Evolutionary conservation across 2,329 filamentous ascomycete species (phyloP).

Genomic region (Aspergillus neotritici): DNA sequence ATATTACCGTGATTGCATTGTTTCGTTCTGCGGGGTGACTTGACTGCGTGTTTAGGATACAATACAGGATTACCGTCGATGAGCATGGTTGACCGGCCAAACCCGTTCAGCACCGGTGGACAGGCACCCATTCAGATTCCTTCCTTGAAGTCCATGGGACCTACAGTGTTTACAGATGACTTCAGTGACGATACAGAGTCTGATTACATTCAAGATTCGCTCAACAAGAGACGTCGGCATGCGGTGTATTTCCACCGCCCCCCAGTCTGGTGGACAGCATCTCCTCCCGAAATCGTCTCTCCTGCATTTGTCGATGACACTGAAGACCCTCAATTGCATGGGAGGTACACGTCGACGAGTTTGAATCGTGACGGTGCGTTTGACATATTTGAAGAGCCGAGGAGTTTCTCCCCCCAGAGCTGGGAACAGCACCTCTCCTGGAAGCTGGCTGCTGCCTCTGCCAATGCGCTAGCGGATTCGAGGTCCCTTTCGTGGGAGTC

Average conservation of each 20-base stretch:
- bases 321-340: not conserved
- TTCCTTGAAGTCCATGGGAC: too few relatives aligned
- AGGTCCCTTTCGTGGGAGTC: slow-evolving; percentile 6
- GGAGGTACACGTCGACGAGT: not conserved
- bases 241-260: slow-evolving; percentile 29
- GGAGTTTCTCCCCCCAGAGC: too few relatives aligned
- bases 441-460: slow-evolving; percentile 2
- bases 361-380: too few relatives aligned
- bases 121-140: too few relatives aligned
- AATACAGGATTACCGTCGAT: too few relatives aligned
- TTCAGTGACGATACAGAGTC: slow-evolving; percentile 11
- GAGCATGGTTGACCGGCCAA: too few relatives aligned
- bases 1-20: too few relatives aligned
- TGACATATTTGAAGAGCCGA: too few relatives aligned
- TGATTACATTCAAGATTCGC: slow-evolving; percentile 16
- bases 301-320: not conserved
- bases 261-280: slow-evolving; percentile 21
- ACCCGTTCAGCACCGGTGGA: too few relatives aligned
- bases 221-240: slow-evolving; percentile 23
- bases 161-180: not conserved
- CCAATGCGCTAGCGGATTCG: not conserved
- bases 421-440: not conserved
- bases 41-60: too few relatives aligned
- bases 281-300: slow-evolving; percentile 4
- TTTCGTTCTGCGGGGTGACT: too few relatives aligned